These are phyloP conservation scores for Microdochium trichocladiopsis DNA, from an alignment of 2,329 filamentous ascomycete genomes.

Conservation along the genomic window DNA sequence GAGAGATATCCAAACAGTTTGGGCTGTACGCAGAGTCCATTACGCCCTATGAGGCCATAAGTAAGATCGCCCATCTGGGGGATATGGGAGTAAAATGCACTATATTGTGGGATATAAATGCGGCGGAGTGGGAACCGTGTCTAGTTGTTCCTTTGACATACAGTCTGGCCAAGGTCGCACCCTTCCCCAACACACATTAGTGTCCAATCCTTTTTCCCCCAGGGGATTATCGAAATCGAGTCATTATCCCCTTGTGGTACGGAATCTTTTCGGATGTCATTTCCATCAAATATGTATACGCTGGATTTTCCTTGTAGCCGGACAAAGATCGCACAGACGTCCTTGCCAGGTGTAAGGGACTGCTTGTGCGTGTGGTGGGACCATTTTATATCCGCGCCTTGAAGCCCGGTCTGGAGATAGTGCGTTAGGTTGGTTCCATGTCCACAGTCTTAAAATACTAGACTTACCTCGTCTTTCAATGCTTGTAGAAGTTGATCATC, in stretches of 20 bases:
- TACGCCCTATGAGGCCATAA: background rate
- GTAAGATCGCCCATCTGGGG: background rate
- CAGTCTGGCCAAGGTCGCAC: background rate
- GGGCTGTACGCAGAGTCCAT: background rate
- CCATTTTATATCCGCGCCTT: background rate
- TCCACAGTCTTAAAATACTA: background rate
- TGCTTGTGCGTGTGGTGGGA: background rate
- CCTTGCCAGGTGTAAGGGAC: background rate
- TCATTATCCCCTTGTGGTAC: background rate
- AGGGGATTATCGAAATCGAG: background rate
- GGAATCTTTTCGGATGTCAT: background rate
- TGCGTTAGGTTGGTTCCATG: background rate
- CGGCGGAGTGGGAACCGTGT: background rate
- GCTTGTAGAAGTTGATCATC: background rate
- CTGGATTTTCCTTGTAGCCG: background rate
- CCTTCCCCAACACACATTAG: background rate
- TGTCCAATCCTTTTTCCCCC: background rate
- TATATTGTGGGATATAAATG: background rate
- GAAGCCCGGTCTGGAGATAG: background rate
- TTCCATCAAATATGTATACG: background rate
- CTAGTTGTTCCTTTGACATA: background rate
- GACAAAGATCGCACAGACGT: background rate
- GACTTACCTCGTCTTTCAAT: background rate
- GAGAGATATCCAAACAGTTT: background rate
- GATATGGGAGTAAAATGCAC: background rate